Base-by-base conservation (phyloP, 106 monocot genomes). In the Iris macrosiphon region DNA sequence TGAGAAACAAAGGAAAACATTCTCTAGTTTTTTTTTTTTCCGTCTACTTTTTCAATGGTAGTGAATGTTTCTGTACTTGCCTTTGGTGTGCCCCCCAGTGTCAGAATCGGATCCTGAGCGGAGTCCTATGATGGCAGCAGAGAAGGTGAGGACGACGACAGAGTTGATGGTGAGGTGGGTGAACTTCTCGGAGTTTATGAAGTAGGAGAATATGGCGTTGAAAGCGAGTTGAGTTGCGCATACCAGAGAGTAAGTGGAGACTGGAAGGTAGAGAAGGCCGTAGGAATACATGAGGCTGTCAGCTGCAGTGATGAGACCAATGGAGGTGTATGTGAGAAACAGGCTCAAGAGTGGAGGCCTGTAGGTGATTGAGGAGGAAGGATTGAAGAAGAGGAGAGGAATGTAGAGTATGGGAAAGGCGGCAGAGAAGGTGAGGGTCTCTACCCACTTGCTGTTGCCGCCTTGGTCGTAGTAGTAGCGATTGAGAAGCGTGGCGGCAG, bases 391-490 rank as follows among this genome's bases (percentile, higher is more conserved):
- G n/a, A 63, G 35, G 9, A 63, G 32, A 11, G 50, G 63, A 27
- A 63, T 33, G 63, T 40, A 63, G 26, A 63, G 63, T 39, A 63
- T 28, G 6, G 63, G 63, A 37, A 63, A 63, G 4, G 49, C 63
- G 0, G 63, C 63, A 7, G 63, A 63, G 50, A 63, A 63, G 7
- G 63, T 63, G 37, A 63, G 35, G 7, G 49, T 63, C 24, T 63
- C 49, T 24, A 63, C 37, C 63, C 63, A 63, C 49, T 63, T 63
- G 63, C 63, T 51, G 24, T 51, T 63, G 6, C 63, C 63, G 8
- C 63, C 50, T 28, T 63, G 63, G 18, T 51, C 38, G n/a, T 63
- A 63, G 39, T 63, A 63, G 63, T 50, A 63, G 37, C 63, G n/a
- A 23, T 63, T 49, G 15, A 63, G 63, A 4, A 63, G 63, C 13